Evolutionary conservation across 495 filamentous ascomycete species (phyloP), one percentile per base, ranked within the genome.

Genomic region (Aspergillus biplanus): DNA sequence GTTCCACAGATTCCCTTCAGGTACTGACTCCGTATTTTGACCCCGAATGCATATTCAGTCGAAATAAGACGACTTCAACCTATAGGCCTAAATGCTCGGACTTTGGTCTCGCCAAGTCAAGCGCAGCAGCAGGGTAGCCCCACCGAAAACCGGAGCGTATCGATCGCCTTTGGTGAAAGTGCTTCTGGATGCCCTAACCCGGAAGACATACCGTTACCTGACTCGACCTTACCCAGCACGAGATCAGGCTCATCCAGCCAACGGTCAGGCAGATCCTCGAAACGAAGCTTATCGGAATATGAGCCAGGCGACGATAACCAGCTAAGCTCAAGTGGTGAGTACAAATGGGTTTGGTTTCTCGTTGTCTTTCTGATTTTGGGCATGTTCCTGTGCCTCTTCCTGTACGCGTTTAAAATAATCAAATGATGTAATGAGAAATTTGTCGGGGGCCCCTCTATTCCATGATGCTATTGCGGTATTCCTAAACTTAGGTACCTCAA

Each of bases 321-420:
- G 27, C 34, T 39, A 46, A 16, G 48, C n/a, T 37, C 18, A 37
- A 53, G 59, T n/a, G 67, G 73, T 75, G 68, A 73, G 73, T 72
- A 69, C 42, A 72, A 68, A 62, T 71, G 62, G 58, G 58, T 79
- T 37, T 76, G 68, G 69, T 71, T 70, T 35, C 11, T 66, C 37
- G 71, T 74, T 16, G 65, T 71, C 27, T 9, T 73, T 33, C 52
- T 74, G 27, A 52, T 76, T 15, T 44, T 72, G 42, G 57, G 65
- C 49, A 72, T 76, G 69, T 74, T 76, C 55, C 58, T 76, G 2
- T 72, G 68, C 53, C 73, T 74, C 8, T 77, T 75, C 54, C 66
- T 73, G 61, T 76, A 72, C 58, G 62, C 65, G 13, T 75, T 75
- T 61, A 61, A 65, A 44, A 69, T 76, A 16, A 65, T 78, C 59